Evolutionary conservation across 2,329 filamentous ascomycete genomes (phyloP).

Genomic region (Colletotrichum gigasporum): DNA sequence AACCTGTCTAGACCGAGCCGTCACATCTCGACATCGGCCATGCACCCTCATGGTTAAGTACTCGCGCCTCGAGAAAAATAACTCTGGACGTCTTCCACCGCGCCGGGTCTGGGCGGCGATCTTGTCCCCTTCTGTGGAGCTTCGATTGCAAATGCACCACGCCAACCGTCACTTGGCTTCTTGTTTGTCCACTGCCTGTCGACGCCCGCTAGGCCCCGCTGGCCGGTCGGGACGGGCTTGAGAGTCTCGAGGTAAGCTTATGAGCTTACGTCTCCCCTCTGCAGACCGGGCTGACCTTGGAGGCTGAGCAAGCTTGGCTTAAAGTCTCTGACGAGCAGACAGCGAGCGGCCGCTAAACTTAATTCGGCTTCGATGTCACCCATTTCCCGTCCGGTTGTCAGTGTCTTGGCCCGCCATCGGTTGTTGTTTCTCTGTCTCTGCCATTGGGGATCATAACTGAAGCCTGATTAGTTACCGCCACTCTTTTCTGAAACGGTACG

Average conservation of each 20-base stretch:
- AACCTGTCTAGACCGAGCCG: neutral
- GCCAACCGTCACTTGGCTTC: neutral
- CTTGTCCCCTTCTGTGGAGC: neutral
- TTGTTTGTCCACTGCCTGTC: neutral
- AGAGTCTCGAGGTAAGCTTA: constrained; percentile 25
- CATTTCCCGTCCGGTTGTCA: neutral
- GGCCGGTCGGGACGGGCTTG: constrained; percentile 2
- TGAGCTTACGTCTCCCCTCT: constrained; percentile 26
- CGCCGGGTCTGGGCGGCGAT: neutral
- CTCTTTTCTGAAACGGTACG: constrained; percentile 6
- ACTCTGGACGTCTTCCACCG: neutral
- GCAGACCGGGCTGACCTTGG: constrained; percentile 9
- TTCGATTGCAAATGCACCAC: neutral
- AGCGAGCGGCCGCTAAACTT: constrained; percentile 2
- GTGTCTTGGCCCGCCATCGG: constrained; percentile 6
- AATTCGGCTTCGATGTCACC: constrained; percentile 2
- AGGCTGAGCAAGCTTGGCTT: constrained; percentile 20
- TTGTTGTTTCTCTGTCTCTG: neutral
- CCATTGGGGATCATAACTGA: neutral
- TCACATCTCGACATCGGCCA: neutral
- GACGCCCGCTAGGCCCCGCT: neutral
- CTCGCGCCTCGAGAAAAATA: too few species aligned
- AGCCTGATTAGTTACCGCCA: neutral
- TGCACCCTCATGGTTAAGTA: constrained; percentile 8
- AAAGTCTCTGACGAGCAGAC: constrained; percentile 18